These are phyloP conservation scores for Oryza nivara DNA, from an alignment of 176 grass and related monocot species.

Conservation along the genomic window DNA sequence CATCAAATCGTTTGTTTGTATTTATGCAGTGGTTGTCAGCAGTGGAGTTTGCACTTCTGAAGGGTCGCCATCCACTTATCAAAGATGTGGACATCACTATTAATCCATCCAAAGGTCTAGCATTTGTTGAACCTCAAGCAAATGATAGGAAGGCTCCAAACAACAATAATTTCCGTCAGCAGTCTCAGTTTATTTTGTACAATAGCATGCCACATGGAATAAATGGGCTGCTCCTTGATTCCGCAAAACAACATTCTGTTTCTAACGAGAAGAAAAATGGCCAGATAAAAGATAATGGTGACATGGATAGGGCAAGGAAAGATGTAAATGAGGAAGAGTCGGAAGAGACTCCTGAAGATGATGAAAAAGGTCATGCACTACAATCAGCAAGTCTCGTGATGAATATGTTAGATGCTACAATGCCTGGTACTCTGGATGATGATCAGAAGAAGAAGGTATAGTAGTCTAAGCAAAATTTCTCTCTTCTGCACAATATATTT, in stretches of 20 bases:
- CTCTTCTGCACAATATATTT: background rate
- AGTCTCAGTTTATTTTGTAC: constrained; percentile 47
- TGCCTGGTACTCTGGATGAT: constrained; percentile 79
- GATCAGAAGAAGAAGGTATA: constrained; percentile 83
- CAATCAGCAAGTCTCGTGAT: constrained; percentile 80
- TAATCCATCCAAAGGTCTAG: constrained; percentile 78
- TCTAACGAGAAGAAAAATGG: constrained; percentile 48
- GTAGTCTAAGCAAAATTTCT: background rate
- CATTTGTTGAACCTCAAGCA: constrained; percentile 64
- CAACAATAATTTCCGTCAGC: constrained; percentile 24
- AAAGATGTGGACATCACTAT: constrained; percentile 87
- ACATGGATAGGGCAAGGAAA: constrained; percentile 22
- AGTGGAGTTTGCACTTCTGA: constrained; percentile 89
- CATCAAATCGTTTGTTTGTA: constrained; percentile 40
- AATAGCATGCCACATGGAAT: constrained; percentile 47
- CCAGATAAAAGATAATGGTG: constrained; percentile 38
- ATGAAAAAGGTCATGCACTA: constrained; percentile 69
- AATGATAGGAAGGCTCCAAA: constrained; percentile 40
- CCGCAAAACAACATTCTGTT: constrained; percentile 50
- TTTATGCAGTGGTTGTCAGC: constrained; percentile 88
- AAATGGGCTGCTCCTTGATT: constrained; percentile 66
- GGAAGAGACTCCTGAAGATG: constrained; percentile 49
- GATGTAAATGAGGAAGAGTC: constrained; percentile 42
- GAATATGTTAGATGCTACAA: constrained; percentile 94
- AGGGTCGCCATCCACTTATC: constrained; percentile 95